phyloP scores from a whole-genome alignment of 2,329 filamentous ascomycete genomes.

The Sclerotinia borealis region DNA sequence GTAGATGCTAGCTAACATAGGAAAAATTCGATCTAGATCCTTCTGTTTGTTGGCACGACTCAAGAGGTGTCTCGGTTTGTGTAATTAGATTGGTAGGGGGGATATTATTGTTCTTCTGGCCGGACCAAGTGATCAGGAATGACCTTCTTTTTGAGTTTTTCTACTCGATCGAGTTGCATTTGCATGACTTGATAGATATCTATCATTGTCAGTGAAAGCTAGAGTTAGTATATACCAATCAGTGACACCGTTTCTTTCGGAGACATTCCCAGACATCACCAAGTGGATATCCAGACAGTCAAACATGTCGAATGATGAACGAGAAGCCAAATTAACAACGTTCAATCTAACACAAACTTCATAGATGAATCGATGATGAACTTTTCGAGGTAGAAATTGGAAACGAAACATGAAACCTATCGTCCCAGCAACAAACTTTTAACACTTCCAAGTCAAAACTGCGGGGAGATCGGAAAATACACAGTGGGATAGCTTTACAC shows the following conservation, averaged over 20 bases:
- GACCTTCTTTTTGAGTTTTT: not conserved
- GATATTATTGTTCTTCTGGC: not conserved
- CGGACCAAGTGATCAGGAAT: not conserved
- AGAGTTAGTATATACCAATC: not conserved
- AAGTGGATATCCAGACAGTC: not conserved
- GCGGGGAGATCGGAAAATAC: not conserved
- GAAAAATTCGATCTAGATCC: not conserved
- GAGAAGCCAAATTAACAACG: not conserved
- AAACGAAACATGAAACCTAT: not conserved
- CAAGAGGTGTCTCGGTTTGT: not conserved
- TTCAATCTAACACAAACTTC: not conserved
- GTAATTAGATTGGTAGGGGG: not conserved
- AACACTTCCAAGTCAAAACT: not conserved
- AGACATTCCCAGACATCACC: not conserved
- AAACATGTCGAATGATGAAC: not conserved
- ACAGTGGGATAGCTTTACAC: not conserved
- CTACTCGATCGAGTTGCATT: not conserved
- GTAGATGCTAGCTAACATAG: not conserved
- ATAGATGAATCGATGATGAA: not conserved
- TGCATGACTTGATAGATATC: not conserved
- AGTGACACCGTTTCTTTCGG: not conserved
- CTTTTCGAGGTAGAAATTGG: rapidly evolving
- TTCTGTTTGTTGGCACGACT: not conserved
- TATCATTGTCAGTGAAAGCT: not conserved
- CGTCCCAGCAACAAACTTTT: not conserved